Evolutionary conservation across 2,329 filamentous ascomycete genomes (phyloP).

Genomic region (Colletotrichum lupini): DNA sequence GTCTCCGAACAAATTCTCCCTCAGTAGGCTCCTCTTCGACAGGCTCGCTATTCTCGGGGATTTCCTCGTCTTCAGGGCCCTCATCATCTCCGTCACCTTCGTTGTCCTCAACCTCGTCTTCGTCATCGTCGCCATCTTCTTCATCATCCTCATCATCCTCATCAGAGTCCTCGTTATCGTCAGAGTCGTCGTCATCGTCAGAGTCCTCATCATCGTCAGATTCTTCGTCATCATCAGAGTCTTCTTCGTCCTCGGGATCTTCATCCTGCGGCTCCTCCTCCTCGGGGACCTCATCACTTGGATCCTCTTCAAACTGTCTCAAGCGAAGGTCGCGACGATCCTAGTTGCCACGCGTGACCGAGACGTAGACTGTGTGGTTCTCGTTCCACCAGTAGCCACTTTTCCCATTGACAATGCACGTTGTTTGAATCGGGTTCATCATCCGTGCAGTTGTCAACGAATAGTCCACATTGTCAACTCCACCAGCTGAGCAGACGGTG

Average conservation of each 20-base stretch:
- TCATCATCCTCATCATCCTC: too few relatives aligned
- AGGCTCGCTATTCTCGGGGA: too few relatives aligned
- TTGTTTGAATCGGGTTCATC: constrained; percentile 27
- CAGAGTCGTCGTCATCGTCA: too few relatives aligned
- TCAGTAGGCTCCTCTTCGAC: too few relatives aligned
- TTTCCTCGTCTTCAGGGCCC: neutral
- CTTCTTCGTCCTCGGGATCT: neutral
- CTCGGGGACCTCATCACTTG: neutral
- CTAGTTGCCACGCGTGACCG: neutral
- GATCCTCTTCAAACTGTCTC: neutral
- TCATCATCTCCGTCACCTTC: neutral
- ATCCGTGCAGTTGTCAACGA: constrained; percentile 14
- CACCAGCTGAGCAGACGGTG: constrained; percentile 3
- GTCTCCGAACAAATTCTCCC: too few relatives aligned
- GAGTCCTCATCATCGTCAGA: neutral
- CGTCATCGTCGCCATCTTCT: too few relatives aligned
- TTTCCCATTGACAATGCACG: constrained; percentile 21
- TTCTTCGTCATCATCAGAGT: neutral
- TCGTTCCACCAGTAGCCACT: constrained; percentile 17
- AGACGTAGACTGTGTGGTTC: neutral
- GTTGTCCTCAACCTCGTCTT: too few relatives aligned
- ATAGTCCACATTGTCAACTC: neutral
- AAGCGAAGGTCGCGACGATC: neutral
- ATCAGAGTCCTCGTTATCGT: too few relatives aligned
- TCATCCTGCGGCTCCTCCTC: neutral